Evolutionary conservation across 192 early-diverging fungal genomes (phyloP).

Genomic region (Backusella macrospora): DNA sequence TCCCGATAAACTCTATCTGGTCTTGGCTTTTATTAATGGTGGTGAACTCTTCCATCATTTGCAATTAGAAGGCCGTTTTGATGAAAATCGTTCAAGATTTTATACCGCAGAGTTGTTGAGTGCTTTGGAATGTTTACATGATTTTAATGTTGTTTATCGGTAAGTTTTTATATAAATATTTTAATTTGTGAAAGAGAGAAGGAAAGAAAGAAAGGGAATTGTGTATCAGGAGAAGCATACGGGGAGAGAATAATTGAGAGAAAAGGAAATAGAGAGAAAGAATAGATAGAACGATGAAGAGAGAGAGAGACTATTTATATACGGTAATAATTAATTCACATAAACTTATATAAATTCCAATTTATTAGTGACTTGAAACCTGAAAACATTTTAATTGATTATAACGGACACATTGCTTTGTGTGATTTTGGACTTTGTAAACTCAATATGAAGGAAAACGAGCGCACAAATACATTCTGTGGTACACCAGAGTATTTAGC

Average conservation of each 20-base stretch:
- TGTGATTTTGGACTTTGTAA: constrained; percentile 96
- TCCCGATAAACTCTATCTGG: constrained; percentile 93
- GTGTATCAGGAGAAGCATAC: neutral
- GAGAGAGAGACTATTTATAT: no score
- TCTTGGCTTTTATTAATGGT: constrained; percentile 94
- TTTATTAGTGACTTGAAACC: constrained; percentile 84
- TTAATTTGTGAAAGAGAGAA: neutral
- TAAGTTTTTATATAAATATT: constrained; percentile 48
- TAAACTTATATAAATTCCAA: neutral
- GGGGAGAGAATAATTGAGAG: constrained; percentile 30
- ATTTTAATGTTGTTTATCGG: constrained; percentile 83
- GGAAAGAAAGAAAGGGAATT: neutral
- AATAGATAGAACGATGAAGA: neutral
- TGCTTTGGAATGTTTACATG: constrained; percentile 92
- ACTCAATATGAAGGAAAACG: constrained; percentile 91
- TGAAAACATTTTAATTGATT: constrained; percentile 94
- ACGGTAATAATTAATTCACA: no score
- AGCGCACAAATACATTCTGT: constrained; percentile 93
- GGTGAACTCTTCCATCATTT: constrained; percentile 97
- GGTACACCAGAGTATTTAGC: constrained; percentile 99
- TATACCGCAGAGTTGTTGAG: constrained; percentile 92
- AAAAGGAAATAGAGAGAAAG: constrained; percentile 28
- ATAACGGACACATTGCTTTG: constrained; percentile 91
- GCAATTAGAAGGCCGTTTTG: constrained; percentile 86
- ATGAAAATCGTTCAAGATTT: constrained; percentile 87